Evolutionary conservation across 805 yeast species (phyloP).

Genomic region (Kodamaea fukazawae): DNA sequence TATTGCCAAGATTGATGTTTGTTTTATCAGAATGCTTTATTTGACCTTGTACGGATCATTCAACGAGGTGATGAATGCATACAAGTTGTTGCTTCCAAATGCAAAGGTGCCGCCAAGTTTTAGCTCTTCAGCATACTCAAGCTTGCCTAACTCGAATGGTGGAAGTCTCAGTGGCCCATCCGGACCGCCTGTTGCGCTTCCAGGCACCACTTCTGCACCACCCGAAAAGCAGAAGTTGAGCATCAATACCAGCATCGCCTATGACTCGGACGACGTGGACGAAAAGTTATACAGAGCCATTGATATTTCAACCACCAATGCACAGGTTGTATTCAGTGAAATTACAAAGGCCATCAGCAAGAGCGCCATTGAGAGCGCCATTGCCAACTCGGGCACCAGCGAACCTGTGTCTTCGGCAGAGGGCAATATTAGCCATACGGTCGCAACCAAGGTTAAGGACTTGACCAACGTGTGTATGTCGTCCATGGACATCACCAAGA

Average conservation of each 20-base stretch:
- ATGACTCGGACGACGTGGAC: slow-evolving; percentile 54
- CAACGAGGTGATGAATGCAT: slow-evolving; percentile 66
- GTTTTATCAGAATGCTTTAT: slow-evolving; percentile 62
- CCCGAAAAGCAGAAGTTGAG: slow-evolving; percentile 21
- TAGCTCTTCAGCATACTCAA: no score
- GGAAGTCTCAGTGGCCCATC: slow-evolving; percentile 7
- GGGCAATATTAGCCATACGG: slow-evolving; percentile 29
- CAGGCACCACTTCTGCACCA: slow-evolving; percentile 15
- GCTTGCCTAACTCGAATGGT: slow-evolving; percentile 10
- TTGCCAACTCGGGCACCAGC: slow-evolving; percentile 4
- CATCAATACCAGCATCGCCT: slow-evolving; percentile 18
- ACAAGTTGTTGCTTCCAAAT: slow-evolving; percentile 39
- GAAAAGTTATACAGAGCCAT: slow-evolving; percentile 64
- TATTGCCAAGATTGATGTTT: slow-evolving; percentile 57
- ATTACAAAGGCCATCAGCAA: slow-evolving; percentile 64
- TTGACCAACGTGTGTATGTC: slow-evolving; percentile 72
- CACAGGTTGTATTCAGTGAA: slow-evolving; percentile 76
- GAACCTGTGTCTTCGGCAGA: slow-evolving; percentile 8
- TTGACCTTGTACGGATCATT: slow-evolving; percentile 61
- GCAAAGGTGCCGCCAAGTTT: slow-evolving; percentile 7
- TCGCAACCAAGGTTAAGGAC: slow-evolving; percentile 69
- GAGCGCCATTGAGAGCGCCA: slow-evolving; percentile 53
- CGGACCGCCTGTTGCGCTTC: slow-evolving; percentile 14
- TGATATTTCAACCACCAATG: slow-evolving; percentile 59
- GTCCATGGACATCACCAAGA: slow-evolving; percentile 79